phyloP scores from a whole-genome alignment of 164 flowering plant genomes.

The Cinnamomum chago region DNA sequence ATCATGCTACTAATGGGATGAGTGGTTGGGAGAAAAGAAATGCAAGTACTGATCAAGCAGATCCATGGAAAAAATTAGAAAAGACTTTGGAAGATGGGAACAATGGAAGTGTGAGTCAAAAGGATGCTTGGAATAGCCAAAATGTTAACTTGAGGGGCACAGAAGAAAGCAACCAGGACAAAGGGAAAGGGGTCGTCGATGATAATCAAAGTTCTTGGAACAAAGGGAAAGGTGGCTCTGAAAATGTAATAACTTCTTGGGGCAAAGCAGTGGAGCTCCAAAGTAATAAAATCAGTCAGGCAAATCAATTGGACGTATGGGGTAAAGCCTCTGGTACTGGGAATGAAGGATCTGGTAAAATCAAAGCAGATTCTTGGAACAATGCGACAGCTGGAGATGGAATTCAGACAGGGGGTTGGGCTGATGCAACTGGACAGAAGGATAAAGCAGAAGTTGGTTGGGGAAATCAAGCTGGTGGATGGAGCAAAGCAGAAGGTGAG shows the following conservation, averaged over 20 bases:
- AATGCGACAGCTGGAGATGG: conserved; percentile 15
- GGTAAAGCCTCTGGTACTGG: conserved; percentile 26
- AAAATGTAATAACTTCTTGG: conserved; percentile 14
- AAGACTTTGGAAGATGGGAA: conserved; percentile 15
- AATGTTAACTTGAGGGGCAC: neutral
- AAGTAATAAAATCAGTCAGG: neutral
- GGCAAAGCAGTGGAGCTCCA: conserved; percentile 19
- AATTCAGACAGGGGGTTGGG: conserved; percentile 26
- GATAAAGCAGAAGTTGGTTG: conserved; percentile 1
- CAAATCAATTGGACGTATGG: conserved; percentile 3
- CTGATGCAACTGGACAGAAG: conserved; percentile 17
- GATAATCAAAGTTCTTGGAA: conserved; percentile 17
- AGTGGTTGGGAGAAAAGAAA: conserved; percentile 9
- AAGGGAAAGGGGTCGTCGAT: neutral
- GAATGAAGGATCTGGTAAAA: conserved; percentile 22
- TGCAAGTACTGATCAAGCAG: neutral
- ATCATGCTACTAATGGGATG: conserved; percentile 4
- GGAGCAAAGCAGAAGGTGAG: conserved; percentile 17
- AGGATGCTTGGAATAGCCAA: conserved; percentile 8
- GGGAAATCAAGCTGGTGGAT: conserved; percentile 18
- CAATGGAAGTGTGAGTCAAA: conserved; percentile 3
- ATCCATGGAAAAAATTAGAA: conserved; percentile 5
- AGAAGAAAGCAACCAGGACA: neutral
- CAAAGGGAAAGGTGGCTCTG: conserved; percentile 19
- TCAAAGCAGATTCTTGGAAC: conserved; percentile 25